These are phyloP conservation scores for Suhomyces canberraensis DNA, from an alignment of 805 yeast genomes.

Conservation along the genomic window DNA sequence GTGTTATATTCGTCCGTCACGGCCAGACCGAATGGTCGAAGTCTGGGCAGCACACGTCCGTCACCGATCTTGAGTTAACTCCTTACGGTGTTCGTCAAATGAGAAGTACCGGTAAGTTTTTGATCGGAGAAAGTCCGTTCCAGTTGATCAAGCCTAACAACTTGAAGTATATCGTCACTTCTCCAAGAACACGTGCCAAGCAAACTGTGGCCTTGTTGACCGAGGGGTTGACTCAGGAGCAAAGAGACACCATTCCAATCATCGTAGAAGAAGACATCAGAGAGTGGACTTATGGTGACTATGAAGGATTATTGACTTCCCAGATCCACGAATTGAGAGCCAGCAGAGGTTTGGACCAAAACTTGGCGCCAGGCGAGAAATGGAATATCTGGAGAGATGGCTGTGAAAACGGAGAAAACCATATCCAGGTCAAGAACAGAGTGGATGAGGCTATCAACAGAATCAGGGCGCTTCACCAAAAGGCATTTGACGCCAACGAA, in stretches of 20 bases:
- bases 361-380: constrained; percentile 21
- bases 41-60: constrained; percentile 86
- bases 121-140: constrained; percentile 55
- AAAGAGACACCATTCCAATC: constrained; percentile 40
- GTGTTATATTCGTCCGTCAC: constrained; percentile 72
- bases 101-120: constrained; percentile 63
- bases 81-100: constrained; percentile 75
- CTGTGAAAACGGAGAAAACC: constrained; percentile 84
- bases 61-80: constrained; percentile 79
- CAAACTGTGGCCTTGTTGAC: constrained; percentile 69
- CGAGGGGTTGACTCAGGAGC: constrained; percentile 43
- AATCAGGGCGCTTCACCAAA: constrained; percentile 57
- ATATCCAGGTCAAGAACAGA: constrained; percentile 63
- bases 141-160: constrained; percentile 60
- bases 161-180: constrained; percentile 64
- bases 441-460: constrained; percentile 67
- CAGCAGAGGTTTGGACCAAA: constrained; percentile 49
- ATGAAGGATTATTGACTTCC: constrained; percentile 75
- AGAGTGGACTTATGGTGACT: constrained; percentile 97
- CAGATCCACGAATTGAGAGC: constrained; percentile 63
- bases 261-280: constrained; percentile 63
- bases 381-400: constrained; percentile 94
- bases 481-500: constrained; percentile 47
- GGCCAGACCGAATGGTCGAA: constrained; percentile 97
- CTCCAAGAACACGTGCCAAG: constrained; percentile 80